Percentiles rank a stretch among this genome's conserved stretches.
Conservation (phyloP, 257 asterid genomes). For the Fraxinus excelsior region DNA sequence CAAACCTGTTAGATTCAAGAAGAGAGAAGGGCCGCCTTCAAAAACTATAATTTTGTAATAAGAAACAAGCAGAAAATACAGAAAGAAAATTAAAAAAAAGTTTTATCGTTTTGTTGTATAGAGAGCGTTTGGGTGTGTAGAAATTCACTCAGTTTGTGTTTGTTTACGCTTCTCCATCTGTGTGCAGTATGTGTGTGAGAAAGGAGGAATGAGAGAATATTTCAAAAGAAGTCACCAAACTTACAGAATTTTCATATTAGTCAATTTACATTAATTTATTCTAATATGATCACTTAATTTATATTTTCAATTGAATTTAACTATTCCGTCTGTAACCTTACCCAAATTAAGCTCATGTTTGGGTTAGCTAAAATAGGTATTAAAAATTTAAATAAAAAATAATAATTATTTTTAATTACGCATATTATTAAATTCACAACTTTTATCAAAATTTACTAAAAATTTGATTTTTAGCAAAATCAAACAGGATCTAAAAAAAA, state of each 20-base stretch:
- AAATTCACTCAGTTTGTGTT: background rate
- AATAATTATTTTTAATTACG: no score
- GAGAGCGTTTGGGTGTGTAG: background rate
- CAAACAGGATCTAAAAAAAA: no score
- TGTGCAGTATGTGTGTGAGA: background rate
- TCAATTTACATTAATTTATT: background rate
- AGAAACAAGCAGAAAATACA: background rate
- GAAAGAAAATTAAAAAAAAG: background rate
- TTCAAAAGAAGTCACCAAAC: background rate
- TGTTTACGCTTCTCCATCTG: background rate
- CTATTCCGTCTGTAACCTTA: background rate
- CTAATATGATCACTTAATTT: background rate
- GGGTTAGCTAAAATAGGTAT: no score
- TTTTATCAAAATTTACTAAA: no score
- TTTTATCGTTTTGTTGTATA: background rate
- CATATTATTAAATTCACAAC: no score
- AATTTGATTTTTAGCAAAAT: no score
- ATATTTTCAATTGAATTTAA: background rate
- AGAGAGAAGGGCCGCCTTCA: background rate
- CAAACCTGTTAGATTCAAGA: background rate
- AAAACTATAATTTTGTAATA: background rate
- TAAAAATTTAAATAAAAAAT: no score
- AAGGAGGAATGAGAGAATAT: background rate
- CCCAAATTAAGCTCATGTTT: background rate
- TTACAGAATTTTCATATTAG: background rate